Percentiles rank a stretch among this genome's conserved stretches.
These are phyloP conservation scores for Huiozyma sinensis DNA, from an alignment of 805 yeast species.

Conservation along the genomic window DNA sequence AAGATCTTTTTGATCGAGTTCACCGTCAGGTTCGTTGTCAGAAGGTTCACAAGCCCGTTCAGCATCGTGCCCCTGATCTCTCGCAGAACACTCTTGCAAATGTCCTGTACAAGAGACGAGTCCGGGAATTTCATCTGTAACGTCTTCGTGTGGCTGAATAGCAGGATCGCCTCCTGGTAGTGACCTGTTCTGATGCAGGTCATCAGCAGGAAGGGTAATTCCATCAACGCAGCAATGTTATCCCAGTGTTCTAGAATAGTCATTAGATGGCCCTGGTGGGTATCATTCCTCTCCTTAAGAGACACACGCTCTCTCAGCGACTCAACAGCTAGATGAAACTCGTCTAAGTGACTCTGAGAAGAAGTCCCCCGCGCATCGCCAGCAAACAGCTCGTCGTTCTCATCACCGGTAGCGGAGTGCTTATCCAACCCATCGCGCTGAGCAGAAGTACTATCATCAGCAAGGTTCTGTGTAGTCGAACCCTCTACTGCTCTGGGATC, in stretches of 20 bases:
- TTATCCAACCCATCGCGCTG: slow-evolving; percentile 4
- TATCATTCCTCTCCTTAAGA: slow-evolving; percentile 6
- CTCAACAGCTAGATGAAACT: slow-evolving; percentile 23
- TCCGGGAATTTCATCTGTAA: slow-evolving; percentile 57
- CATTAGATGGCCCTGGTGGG: slow-evolving; percentile 18
- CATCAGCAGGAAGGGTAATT: slow-evolving; percentile 70
- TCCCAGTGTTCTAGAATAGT: slow-evolving; percentile 51
- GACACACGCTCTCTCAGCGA: slow-evolving; percentile 13
- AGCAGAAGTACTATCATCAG: background rate
- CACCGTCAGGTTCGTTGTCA: slow-evolving; percentile 69
- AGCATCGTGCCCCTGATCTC: slow-evolving; percentile 46
- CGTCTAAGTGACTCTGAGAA: slow-evolving; percentile 16
- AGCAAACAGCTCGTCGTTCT: slow-evolving; percentile 4
- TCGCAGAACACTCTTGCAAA: slow-evolving; percentile 16
- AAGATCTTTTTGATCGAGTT: slow-evolving; percentile 70
- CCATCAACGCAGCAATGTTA: slow-evolving; percentile 65
- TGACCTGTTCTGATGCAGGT: slow-evolving; percentile 82
- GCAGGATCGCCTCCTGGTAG: slow-evolving; percentile 81
- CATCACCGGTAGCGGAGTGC: slow-evolving; percentile 7
- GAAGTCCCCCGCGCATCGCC: no score
- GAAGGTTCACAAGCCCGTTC: slow-evolving; percentile 52
- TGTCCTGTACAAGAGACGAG: slow-evolving; percentile 21
- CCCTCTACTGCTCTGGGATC: slow-evolving; percentile 12
- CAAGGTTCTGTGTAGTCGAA: background rate
- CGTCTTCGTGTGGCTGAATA: slow-evolving; percentile 63